phyloP scores from a whole-genome alignment of 2,329 filamentous ascomycete species.

The Myrmaecium sp. region DNA sequence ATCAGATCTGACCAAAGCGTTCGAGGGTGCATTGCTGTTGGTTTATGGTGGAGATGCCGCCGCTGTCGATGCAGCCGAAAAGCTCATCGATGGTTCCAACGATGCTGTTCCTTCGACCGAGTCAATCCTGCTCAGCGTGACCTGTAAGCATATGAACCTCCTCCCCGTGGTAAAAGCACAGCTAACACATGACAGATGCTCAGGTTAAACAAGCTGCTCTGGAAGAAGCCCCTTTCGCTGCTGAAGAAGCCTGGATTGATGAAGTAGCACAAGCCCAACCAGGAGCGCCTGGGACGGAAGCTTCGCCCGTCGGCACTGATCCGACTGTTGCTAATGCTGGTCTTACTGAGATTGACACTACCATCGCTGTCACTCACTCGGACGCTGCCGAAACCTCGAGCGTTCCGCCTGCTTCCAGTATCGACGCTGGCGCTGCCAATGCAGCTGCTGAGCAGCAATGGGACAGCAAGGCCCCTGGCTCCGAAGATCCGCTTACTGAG shows the following conservation, averaged over 20 bases:
- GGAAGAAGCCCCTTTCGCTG: constrained; percentile 35
- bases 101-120: constrained; percentile 50
- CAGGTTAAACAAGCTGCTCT: constrained; percentile 38
- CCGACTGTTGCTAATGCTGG: constrained; percentile 50
- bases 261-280: constrained; percentile 28
- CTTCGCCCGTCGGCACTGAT: constrained; percentile 34
- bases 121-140: constrained; percentile 48
- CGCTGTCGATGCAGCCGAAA: constrained; percentile 59
- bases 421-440: constrained; percentile 27
- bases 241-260: constrained; percentile 33
- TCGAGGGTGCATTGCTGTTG: constrained; percentile 62
- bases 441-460: constrained; percentile 47
- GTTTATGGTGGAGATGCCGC: constrained; percentile 64
- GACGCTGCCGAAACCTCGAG: constrained; percentile 11
- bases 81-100: constrained; percentile 55
- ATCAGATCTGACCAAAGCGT: constrained; percentile 60
- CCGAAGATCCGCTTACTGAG: constrained; percentile 38
- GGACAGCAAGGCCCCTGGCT: constrained; percentile 36
- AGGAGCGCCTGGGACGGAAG: constrained; percentile 17
- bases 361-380: constrained; percentile 8
- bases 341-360: constrained; percentile 46
- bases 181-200: constrained; percentile 27
- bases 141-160: constrained; percentile 42
- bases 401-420: constrained; percentile 20
- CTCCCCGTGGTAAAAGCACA: constrained; percentile 1